Conservation (phyloP, 1,284 basidiomycete genomes). For the Rhodotorula sp. region DNA sequence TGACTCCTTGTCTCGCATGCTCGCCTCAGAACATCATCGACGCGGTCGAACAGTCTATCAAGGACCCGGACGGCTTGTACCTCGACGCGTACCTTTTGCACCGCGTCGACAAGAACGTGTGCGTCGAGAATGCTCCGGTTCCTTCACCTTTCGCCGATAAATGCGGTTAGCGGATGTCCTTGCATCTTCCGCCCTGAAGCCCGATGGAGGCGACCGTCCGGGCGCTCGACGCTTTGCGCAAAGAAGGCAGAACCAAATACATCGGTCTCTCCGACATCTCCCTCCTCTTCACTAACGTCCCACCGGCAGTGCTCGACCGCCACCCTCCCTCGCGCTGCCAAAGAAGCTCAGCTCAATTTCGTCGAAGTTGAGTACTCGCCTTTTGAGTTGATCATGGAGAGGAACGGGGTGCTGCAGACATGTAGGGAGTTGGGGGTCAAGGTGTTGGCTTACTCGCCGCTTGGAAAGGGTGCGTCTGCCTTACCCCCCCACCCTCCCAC, state of each 20-base stretch:
- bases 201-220: constrained; percentile 54
- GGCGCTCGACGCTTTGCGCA: constrained; percentile 51
- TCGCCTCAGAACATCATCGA: constrained; percentile 21
- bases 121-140: background rate
- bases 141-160: too few relatives aligned
- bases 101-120: constrained; percentile 29
- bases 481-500: background rate
- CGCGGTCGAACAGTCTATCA: constrained; percentile 24
- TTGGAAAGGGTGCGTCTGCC: constrained; percentile 53
- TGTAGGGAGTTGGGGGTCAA: constrained; percentile 51
- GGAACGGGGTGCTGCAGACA: constrained; percentile 48
- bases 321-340: constrained; percentile 62
- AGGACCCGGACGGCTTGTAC: constrained; percentile 23
- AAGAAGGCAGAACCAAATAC: constrained; percentile 61
- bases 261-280: constrained; percentile 58
- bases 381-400: constrained; percentile 54
- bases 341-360: constrained; percentile 29
- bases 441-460: constrained; percentile 62
- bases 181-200: background rate
- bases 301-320: constrained; percentile 49
- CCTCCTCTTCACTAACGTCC: background rate
- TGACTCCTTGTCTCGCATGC: background rate
- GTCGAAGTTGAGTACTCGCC: constrained; percentile 53
- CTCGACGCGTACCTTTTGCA: constrained; percentile 35
- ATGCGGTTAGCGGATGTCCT: too few relatives aligned